These are phyloP conservation scores for Perkinsus olseni DNA, from an alignment of 169 alveolate species.

Conservation along the genomic window DNA sequence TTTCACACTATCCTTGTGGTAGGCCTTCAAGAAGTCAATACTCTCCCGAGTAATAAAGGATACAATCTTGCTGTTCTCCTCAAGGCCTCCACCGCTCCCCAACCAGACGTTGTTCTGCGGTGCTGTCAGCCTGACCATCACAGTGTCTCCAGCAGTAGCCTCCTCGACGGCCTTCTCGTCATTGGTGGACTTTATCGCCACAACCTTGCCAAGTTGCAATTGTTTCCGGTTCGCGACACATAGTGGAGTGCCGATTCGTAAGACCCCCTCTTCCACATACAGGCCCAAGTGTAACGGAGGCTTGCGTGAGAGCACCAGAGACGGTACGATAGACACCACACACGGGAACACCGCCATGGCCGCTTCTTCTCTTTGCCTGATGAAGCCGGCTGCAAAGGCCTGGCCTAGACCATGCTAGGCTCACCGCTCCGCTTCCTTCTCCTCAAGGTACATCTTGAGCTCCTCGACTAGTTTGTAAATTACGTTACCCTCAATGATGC, in stretches of 20 bases:
- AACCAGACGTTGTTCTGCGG: neutral
- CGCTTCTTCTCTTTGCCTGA: constrained; percentile 23
- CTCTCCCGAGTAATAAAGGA: constrained; percentile 32
- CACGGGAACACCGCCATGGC: constrained; percentile 87
- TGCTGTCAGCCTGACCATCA: neutral
- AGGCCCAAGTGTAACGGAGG: constrained; percentile 90
- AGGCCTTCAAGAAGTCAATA: constrained; percentile 43
- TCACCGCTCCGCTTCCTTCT: constrained; percentile 66
- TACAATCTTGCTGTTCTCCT: neutral
- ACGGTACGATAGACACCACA: constrained; percentile 77
- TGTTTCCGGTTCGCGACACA: constrained; percentile 39
- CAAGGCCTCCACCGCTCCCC: neutral
- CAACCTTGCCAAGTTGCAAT: neutral
- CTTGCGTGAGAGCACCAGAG: constrained; percentile 83
- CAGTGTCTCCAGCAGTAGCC: neutral
- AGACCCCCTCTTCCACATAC: constrained; percentile 38
- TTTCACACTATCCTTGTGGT: constrained; percentile 36
- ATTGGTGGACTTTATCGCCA: neutral
- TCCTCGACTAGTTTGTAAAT: constrained; percentile 95
- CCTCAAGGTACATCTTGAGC: constrained; percentile 81
- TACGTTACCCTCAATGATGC: constrained; percentile 91
- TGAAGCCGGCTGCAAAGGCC: neutral
- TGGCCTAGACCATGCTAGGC: neutral
- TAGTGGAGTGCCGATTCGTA: constrained; percentile 46
- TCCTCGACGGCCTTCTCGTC: neutral